Base-by-base conservation (phyloP, 2,329 filamentous ascomycete genomes). In the Talaromyces rugulosus region DNA sequence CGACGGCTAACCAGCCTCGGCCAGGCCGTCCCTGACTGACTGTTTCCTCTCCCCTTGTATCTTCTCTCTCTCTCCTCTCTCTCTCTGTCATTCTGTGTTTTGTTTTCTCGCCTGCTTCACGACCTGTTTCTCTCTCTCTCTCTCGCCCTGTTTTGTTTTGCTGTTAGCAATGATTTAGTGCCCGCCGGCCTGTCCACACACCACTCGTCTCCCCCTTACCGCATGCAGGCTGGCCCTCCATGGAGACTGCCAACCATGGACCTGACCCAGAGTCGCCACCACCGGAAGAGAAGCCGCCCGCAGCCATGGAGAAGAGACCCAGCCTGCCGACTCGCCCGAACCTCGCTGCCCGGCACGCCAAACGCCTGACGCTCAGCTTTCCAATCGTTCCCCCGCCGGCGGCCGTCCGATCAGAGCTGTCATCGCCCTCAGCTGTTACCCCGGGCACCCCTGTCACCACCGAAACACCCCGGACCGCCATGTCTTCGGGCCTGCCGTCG, bases 321-420 rank as follows among this genome's bases (percentile, higher is more conserved):
- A n/a, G 33, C 59, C 30, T 57, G 11, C 61, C 61, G n/a, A 27
- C 58, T 34, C 72, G 74, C 61, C 71, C 75, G 30, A 69, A 74
- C 65, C 63, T 65, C 31, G 70, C 71, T 30, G 71, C 76, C 64
- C 74, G 77, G 56, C 78, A 80, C 65, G 66, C 74, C 36, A 81
- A 81, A 67, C 76, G 78, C 8, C 64, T 81, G 42, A 80, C 79
- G 12, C 67, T 81, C 59, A 81, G 80, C 65, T 80, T 81, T 61
- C 79, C 79, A 36, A 78, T 81, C 66, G 77, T 76, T 56, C 65
- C 72, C 42, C 61, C 64, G 56, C 52, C 56, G 42, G 60, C 66
- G 31, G 58, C 60, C 63, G 56, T 66, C 64, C 62, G 70, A 70
- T 58, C 64, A 66, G 36, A 71, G 54, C 63, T 63, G 34, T n/a